phyloP scores from a whole-genome alignment of 768 basidiomycete species.

The Termitomyces sp. region DNA sequence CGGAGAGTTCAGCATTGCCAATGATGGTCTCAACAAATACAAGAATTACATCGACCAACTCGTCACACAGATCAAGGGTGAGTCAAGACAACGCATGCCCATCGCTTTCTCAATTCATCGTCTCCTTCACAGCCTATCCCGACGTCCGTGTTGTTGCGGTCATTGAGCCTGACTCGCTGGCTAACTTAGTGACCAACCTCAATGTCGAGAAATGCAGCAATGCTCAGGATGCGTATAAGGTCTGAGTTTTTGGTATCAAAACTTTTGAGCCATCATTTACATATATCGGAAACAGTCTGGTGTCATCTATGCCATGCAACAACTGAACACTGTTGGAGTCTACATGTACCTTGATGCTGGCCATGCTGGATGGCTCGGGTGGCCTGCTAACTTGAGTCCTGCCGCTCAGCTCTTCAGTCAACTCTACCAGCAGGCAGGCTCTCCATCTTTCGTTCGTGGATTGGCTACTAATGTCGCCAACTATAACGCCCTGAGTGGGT shows the following conservation, averaged over 20 bases:
- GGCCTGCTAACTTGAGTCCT: conserved; percentile 59
- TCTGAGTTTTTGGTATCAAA: conserved; percentile 9
- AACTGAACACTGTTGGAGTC: conserved; percentile 51
- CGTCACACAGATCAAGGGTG: conserved; percentile 52
- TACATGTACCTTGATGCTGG: conserved; percentile 64
- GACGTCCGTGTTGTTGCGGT: conserved; percentile 62
- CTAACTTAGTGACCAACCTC: conserved; percentile 67
- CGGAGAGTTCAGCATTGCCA: conserved; percentile 59
- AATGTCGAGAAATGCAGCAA: conserved; percentile 52
- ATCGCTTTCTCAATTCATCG: neutral
- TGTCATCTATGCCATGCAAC: conserved; percentile 54
- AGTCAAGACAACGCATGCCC: conserved; percentile 4
- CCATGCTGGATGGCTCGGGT: conserved; percentile 66
- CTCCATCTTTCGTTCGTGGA: conserved; percentile 53
- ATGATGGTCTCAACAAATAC: conserved; percentile 55
- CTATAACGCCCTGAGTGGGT: conserved; percentile 38
- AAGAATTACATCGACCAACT: conserved; percentile 59
- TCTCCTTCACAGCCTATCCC: conserved; percentile 39
- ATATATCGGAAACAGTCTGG: conserved; percentile 27
- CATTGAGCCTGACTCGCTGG: conserved; percentile 65
- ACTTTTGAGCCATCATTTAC: neutral
- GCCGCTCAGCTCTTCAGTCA: conserved; percentile 52
- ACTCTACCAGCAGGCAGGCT: conserved; percentile 48
- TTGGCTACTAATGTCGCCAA: conserved; percentile 57
- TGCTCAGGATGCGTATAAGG: conserved; percentile 52